Evolutionary conservation across 352 stramenopile species (phyloP).

Genomic region (Phytophthora palmivora): DNA sequence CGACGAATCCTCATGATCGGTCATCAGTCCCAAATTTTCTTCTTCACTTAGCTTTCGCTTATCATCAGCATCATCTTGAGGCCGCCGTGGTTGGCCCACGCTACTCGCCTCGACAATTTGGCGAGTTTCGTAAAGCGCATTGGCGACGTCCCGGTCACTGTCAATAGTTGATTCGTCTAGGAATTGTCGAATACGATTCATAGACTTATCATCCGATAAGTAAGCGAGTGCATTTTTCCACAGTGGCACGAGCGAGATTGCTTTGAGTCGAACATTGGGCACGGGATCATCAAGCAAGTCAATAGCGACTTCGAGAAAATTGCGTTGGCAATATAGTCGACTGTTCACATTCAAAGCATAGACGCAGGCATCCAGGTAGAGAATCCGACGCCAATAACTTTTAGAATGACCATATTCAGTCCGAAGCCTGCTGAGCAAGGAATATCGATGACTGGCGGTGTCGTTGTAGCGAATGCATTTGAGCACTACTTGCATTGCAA

Average conservation of each 20-base stretch:
- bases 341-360: constrained; percentile 74
- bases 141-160: constrained; percentile 72
- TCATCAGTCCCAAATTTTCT: constrained; percentile 61
- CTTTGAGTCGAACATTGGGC: constrained; percentile 82
- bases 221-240: constrained; percentile 69
- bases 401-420: constrained; percentile 76
- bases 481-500: constrained; percentile 70
- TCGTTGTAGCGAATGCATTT: constrained; percentile 77
- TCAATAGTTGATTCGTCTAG: constrained; percentile 69
- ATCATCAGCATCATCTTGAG: constrained; percentile 70
- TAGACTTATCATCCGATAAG: constrained; percentile 72
- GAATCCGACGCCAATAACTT: constrained; percentile 79
- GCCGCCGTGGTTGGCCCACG: constrained; percentile 40
- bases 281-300: constrained; percentile 79
- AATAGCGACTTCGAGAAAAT: constrained; percentile 80
- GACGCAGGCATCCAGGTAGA: constrained; percentile 77
- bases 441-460: constrained; percentile 70
- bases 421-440: constrained; percentile 69
- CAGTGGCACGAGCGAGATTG: constrained; percentile 60
- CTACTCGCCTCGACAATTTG: constrained; percentile 53
- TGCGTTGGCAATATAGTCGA: constrained; percentile 73
- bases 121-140: constrained; percentile 52
- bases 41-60: constrained; percentile 67
- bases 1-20: constrained; percentile 81
- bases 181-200: constrained; percentile 74